Percentiles rank a stretch among this genome's conserved stretches.
Conservation (phyloP, 805 yeast species). For the Myxozyma neotropica region DNA sequence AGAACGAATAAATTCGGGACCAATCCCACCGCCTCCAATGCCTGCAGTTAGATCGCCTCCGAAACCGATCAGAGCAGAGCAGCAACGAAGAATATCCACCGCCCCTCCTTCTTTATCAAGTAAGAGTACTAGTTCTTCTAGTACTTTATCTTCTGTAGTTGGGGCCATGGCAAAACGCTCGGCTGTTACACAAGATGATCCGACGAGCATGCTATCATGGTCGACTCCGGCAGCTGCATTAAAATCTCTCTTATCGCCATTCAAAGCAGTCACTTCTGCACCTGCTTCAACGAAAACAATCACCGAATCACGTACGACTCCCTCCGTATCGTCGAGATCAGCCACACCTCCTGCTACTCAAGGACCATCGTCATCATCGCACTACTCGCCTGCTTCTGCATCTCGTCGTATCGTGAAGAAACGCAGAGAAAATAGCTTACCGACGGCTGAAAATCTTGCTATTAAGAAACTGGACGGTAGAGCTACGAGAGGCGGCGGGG, state of each 20-base stretch:
- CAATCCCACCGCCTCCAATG: conserved; percentile 1
- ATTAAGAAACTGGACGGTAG: too few species aligned
- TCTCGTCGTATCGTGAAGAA: not conserved
- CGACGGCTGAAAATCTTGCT: not conserved
- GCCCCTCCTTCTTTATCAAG: not conserved
- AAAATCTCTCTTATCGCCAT: not conserved
- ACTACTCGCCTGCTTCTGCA: not conserved
- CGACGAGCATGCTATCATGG: not conserved
- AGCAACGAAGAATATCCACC: not conserved
- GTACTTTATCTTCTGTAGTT: not conserved
- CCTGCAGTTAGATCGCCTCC: not conserved
- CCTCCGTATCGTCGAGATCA: not conserved
- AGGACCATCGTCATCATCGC: not conserved
- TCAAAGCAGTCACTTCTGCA: not conserved
- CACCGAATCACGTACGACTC: not conserved
- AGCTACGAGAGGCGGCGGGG: too few species aligned
- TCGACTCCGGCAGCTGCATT: not conserved
- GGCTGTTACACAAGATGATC: not conserved
- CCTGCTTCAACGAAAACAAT: not conserved
- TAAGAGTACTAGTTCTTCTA: not conserved
- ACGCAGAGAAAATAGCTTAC: not conserved
- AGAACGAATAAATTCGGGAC: conserved; percentile 5
- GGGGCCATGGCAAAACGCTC: not conserved
- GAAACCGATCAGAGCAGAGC: not conserved
- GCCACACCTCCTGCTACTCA: not conserved